Evolutionary conservation across 1,284 basidiomycete species (phyloP).

Genomic region (Mycosarcoma mackinlayi): DNA sequence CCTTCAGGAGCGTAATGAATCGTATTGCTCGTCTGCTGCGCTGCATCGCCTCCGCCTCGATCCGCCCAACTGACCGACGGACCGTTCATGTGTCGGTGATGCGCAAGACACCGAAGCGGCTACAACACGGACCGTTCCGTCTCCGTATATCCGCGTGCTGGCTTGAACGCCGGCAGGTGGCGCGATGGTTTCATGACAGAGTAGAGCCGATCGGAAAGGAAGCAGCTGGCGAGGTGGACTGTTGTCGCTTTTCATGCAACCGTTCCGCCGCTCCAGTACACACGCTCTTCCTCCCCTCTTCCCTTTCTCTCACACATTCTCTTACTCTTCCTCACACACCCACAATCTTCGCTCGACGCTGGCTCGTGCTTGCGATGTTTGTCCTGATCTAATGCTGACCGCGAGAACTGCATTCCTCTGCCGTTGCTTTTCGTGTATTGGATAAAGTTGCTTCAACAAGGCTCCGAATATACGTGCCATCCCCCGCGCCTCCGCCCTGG

Average conservation of each 20-base stretch:
- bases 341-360: background rate
- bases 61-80: no score
- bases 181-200: background rate
- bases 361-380: background rate
- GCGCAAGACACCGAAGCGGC: slow-evolving; percentile 1
- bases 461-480: no score
- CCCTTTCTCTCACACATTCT: background rate
- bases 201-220: background rate
- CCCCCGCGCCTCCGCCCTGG: background rate
- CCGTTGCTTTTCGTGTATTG: slow-evolving; percentile 2
- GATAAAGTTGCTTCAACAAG: slow-evolving; percentile 15
- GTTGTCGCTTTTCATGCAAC: slow-evolving; percentile 15
- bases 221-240: background rate
- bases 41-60: background rate
- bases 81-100: background rate
- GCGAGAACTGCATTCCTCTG: background rate
- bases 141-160: background rate
- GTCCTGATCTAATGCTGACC: background rate
- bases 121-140: slow-evolving; percentile 2
- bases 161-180: slow-evolving; percentile 27
- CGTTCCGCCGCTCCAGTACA: slow-evolving; percentile 3
- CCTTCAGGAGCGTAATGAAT: slow-evolving; percentile 11
- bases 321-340: slow-evolving; percentile 1
- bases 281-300: background rate
- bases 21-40: background rate